A percentile compares a stretch with the other conserved stretches of the same genome.
phyloP scores from a whole-genome alignment of 257 asterid species.

The Leptodermis oblonga region DNA sequence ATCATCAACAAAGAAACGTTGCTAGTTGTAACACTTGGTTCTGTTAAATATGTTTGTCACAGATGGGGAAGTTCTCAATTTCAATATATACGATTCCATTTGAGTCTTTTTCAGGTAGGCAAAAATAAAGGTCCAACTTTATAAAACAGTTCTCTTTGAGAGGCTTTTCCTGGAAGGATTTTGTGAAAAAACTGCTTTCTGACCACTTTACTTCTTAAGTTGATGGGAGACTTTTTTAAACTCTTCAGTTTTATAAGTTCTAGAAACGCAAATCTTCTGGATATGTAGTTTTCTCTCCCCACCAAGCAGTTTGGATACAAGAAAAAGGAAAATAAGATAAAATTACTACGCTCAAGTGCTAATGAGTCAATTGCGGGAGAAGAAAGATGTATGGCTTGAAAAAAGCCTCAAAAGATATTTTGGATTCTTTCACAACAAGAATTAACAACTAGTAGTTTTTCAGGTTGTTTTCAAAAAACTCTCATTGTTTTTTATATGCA shows the following conservation, averaged over 20 bases:
- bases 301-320: background rate
- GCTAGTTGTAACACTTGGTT: constrained; percentile 4
- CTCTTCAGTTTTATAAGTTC: background rate
- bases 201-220: background rate
- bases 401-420: background rate
- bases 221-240: background rate
- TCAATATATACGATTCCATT: background rate
- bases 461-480: background rate
- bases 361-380: background rate
- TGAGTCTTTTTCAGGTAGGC: background rate
- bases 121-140: background rate
- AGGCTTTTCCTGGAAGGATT: background rate
- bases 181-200: background rate
- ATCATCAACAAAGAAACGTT: background rate
- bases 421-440: background rate
- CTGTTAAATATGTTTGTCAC: background rate
- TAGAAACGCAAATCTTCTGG: background rate
- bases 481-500: background rate
- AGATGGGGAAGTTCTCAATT: background rate
- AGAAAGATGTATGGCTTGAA: background rate
- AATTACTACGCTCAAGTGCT: background rate
- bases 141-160: background rate
- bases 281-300: background rate
- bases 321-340: background rate
- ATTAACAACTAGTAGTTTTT: constrained; percentile 2